Percentiles rank a stretch among this genome's conserved stretches.
Conservation (phyloP, 495 filamentous ascomycete species). For the Aspergillus asperescens region DNA sequence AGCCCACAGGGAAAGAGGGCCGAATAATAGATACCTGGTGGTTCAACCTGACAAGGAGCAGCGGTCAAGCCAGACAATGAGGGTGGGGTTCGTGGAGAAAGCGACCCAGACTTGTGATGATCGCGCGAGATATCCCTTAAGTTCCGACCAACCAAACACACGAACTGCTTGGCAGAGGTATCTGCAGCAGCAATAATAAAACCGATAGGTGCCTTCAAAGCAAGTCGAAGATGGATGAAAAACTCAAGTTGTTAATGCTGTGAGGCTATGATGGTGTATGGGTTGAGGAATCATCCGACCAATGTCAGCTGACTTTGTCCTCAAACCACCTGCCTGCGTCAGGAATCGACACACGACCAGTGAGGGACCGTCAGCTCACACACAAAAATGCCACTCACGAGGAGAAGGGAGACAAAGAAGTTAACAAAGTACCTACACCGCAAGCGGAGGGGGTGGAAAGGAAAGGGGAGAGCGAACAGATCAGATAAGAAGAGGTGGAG, state of each 20-base stretch:
- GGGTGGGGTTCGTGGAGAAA: conserved; percentile 16
- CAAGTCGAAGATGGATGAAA: background rate
- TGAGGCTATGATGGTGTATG: background rate
- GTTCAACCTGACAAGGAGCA: conserved; percentile 2
- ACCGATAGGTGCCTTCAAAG: background rate
- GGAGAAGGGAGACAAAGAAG: background rate
- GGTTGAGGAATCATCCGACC: conserved; percentile 9
- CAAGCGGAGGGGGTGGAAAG: too few species aligned
- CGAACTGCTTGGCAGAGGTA: background rate
- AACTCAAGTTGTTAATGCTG: background rate
- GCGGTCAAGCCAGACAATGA: conserved; percentile 12
- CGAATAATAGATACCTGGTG: conserved; percentile 4
- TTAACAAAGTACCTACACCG: background rate
- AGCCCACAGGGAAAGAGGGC: conserved; percentile 4
- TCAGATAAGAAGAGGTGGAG: conserved; percentile 10
- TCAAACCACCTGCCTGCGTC: conserved; percentile 11
- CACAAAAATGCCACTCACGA: conserved; percentile 2
- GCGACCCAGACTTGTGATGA: conserved; percentile 8
- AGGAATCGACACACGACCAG: conserved; percentile 10
- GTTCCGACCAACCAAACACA: too few species aligned
- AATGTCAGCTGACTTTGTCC: conserved; percentile 9
- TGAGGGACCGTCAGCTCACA: background rate
- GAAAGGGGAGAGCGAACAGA: background rate
- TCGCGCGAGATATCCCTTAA: conserved; percentile 1
- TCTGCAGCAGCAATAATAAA: background rate